Evolutionary conservation across 2,329 filamentous ascomycete species (phyloP).

Genomic region (Colletotrichum echinochloae): DNA sequence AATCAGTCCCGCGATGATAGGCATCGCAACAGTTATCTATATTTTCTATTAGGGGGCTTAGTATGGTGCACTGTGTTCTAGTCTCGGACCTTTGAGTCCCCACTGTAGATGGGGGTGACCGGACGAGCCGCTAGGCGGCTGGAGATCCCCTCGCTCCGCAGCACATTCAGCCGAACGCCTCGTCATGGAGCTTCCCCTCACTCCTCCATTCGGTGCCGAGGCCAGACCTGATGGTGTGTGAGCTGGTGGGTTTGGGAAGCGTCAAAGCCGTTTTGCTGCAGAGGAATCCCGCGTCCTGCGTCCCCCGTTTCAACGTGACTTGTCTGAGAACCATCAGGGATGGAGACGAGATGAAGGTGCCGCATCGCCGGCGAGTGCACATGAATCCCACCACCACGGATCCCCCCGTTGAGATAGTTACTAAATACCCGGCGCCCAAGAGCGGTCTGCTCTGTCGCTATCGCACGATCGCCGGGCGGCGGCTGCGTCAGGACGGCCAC

Average conservation of each 20-base stretch:
- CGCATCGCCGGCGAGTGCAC: background rate
- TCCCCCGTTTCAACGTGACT: background rate
- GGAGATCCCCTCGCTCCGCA: background rate
- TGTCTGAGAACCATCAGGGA: background rate
- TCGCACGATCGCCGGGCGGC: background rate
- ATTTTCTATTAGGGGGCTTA: too few relatives aligned
- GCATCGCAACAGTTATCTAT: too few relatives aligned
- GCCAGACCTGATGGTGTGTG: constrained; percentile 6
- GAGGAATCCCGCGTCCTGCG: too few relatives aligned
- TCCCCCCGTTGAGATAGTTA: background rate
- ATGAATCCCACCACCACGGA: background rate
- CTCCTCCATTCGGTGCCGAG: background rate
- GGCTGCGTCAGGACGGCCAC: background rate
- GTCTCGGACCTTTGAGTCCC: too few relatives aligned
- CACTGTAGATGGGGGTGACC: background rate
- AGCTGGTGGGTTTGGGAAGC: background rate
- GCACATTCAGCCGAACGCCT: background rate
- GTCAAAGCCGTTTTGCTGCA: constrained; percentile 7
- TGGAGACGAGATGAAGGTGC: background rate
- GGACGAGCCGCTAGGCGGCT: background rate
- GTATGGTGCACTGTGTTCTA: too few relatives aligned
- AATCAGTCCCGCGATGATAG: too few relatives aligned
- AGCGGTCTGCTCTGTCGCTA: background rate
- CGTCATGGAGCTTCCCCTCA: background rate
- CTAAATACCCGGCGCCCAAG: background rate